Conservation (phyloP, 2,329 filamentous ascomycete genomes). For the Pseudogymnoascus sp. region DNA sequence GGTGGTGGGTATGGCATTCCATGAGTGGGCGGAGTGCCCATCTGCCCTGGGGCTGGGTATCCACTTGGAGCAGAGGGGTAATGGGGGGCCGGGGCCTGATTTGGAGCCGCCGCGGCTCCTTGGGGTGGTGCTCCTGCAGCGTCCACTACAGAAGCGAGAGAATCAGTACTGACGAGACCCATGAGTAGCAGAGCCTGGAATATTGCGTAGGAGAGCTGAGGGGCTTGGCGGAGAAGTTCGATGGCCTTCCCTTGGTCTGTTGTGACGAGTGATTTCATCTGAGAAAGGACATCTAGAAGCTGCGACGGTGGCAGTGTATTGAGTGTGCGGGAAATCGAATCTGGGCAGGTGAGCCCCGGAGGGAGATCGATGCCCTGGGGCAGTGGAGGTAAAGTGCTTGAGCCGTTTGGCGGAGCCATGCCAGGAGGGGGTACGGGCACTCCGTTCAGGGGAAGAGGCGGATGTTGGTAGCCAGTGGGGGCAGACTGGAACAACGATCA, state of each 20-base stretch:
- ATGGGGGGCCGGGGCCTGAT: not conserved
- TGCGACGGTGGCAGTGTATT: slow-evolving; percentile 78
- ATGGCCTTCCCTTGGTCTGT: slow-evolving; percentile 75
- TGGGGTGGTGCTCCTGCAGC: slow-evolving; percentile 26
- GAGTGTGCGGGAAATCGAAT: slow-evolving; percentile 87
- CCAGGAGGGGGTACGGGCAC: slow-evolving; percentile 25
- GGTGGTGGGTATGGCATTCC: slow-evolving; percentile 32
- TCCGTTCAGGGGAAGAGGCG: slow-evolving; percentile 25
- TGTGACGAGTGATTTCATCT: slow-evolving; percentile 87
- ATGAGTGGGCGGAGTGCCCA: slow-evolving; percentile 38
- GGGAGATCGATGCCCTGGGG: slow-evolving; percentile 74
- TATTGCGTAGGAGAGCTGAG: slow-evolving; percentile 87
- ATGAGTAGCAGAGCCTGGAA: slow-evolving; percentile 91
- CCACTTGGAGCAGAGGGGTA: slow-evolving; percentile 29
- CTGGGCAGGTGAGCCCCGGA: slow-evolving; percentile 72
- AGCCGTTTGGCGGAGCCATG: slow-evolving; percentile 30
- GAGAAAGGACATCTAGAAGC: slow-evolving; percentile 83
- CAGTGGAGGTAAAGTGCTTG: slow-evolving; percentile 59
- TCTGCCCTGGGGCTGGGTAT: slow-evolving; percentile 29
- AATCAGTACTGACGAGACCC: slow-evolving; percentile 79
- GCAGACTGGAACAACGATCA: slow-evolving; percentile 17
- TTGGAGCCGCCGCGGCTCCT: not conserved
- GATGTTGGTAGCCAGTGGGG: slow-evolving; percentile 29
- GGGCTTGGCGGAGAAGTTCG: slow-evolving; percentile 78
- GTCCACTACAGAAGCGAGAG: slow-evolving; percentile 74